Base-by-base conservation (phyloP, 2,329 filamentous ascomycete species). In the Ophiosphaerella narmari region DNA sequence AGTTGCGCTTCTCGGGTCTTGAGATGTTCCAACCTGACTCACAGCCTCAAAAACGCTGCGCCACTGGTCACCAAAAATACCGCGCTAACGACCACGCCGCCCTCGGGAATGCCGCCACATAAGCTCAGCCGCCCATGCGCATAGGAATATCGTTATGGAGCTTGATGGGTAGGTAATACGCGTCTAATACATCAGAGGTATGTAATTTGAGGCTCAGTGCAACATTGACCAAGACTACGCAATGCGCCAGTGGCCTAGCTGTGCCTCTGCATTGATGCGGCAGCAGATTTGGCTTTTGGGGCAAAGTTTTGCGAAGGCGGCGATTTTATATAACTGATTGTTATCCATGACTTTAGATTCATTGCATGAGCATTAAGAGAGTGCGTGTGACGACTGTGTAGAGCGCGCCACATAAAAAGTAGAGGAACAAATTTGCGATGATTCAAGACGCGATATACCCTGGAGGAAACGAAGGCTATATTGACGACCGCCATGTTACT, bases 401-500 rank as follows among this genome's bases (percentile, higher is more conserved):
- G 26, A 29, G 26, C 26, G 26, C 26, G 26, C 26, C 26, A 29
- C 11, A 29, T 6, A 29, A 29, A 29, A 6, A 29, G 26, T 11
- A 29, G 7, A 11, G 26, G 26, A 8, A 8, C 26, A 7, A 11
- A 29, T 8, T 29, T 5, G 11, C 26, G 26, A 29, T 29, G 26
- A 8, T 6, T 29, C 26, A 29, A 29, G 2, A 29, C 11, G 11
- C 4, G 6, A 29, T 29, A 29, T 11, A 8, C 26, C 26, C 26
- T 2, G 59, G 62, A 48, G 54, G 48, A 36, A 39, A 54, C 7
- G 46, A 48, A 21, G 56, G 41, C 18, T 52, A 26, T 21, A 46
- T 53, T 13, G 50, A 59, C n/a, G 55, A 63, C 39, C 39, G 46
- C 11, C 60, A 57, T 31, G 49, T 66, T 16, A 57, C 55, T 4